Evolutionary conservation across 1,139 yeast species (phyloP).

Genomic region (Pichia sp.): DNA sequence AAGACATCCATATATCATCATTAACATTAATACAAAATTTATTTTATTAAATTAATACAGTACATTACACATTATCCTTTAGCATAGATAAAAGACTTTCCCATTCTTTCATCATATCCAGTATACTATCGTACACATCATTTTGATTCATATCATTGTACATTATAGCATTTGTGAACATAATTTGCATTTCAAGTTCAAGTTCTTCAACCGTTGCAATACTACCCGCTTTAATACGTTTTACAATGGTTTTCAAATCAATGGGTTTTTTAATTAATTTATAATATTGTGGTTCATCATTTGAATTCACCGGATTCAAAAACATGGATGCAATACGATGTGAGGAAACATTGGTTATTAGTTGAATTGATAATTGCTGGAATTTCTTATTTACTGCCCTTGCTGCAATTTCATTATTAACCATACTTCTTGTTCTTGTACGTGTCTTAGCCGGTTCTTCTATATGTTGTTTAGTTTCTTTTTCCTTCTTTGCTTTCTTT

Average conservation of each 20-base stretch:
- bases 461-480: background rate
- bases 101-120: constrained; percentile 61
- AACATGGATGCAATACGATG: constrained; percentile 74
- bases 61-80: constrained; percentile 24
- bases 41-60: background rate
- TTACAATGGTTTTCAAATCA: constrained; percentile 58
- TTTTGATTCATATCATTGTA: constrained; percentile 57
- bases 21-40: background rate
- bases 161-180: constrained; percentile 84
- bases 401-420: background rate
- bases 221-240: constrained; percentile 52
- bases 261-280: constrained; percentile 57
- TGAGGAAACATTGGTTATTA: constrained; percentile 59
- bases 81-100: constrained; percentile 46
- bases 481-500: constrained; percentile 4
- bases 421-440: constrained; percentile 11
- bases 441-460: constrained; percentile 1
- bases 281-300: constrained; percentile 66
- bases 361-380: constrained; percentile 50
- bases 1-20: background rate
- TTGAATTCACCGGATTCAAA: constrained; percentile 57
- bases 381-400: constrained; percentile 35
- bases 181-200: constrained; percentile 62
- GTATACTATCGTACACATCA: constrained; percentile 55
- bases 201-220: constrained; percentile 45